phyloP scores from a whole-genome alignment of 306 rosid species.

The Malus domestica region DNA sequence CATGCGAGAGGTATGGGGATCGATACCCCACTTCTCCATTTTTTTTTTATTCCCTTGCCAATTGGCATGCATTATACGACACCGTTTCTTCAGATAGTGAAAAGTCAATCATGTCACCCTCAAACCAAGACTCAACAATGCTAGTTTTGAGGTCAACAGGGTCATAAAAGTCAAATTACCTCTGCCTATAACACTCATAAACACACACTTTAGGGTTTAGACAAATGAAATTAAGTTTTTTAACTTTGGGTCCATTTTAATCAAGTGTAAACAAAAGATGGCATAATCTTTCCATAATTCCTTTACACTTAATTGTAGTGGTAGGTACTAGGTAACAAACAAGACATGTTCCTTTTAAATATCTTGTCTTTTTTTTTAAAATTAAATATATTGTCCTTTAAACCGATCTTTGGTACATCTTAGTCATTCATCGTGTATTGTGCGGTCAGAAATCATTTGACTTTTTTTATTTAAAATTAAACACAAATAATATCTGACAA shows the following conservation, averaged over 20 bases:
- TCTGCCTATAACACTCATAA: neutral
- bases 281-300: neutral
- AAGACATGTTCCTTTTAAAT: neutral
- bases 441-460: too few relatives aligned
- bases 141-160: neutral
- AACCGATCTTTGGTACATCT: neutral
- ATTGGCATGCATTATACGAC: too few relatives aligned
- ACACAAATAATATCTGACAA: too few relatives aligned
- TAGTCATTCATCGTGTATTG: too few relatives aligned
- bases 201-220: neutral
- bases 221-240: neutral
- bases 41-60: neutral
- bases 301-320: neutral
- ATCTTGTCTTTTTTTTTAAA: too few relatives aligned
- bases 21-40: constrained; percentile 90
- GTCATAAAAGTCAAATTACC: neutral
- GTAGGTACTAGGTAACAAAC: neutral
- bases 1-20: constrained; percentile 96
- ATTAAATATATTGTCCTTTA: too few relatives aligned
- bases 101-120: neutral
- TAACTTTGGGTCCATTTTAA: neutral
- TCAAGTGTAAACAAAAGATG: neutral
- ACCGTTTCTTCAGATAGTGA: accelerated
- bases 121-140: neutral
- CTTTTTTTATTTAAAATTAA: too few relatives aligned